Evolutionary conservation across 257 asterid genomes (phyloP).

Genomic region (Sherardia arvensis): DNA sequence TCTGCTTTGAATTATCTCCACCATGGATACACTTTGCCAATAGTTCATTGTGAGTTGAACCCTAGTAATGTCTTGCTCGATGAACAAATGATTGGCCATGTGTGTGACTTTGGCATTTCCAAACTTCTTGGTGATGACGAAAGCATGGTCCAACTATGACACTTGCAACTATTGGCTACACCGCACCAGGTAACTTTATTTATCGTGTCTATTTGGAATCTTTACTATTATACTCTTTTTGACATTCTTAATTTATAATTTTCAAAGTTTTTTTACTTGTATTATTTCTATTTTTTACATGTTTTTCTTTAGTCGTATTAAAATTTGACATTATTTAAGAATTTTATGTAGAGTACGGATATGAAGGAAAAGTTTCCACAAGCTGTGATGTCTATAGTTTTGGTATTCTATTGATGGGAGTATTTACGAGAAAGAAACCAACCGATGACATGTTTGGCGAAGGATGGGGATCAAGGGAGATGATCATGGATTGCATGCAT

Average conservation of each 20-base stretch:
- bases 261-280: too few relatives aligned
- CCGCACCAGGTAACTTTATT: conserved; percentile 2
- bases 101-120: conserved; percentile 1
- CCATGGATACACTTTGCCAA: not conserved
- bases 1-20: not conserved
- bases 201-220: too few relatives aligned
- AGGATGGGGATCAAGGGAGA: not conserved
- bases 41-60: conserved; percentile 6
- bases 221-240: too few relatives aligned
- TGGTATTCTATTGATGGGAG: conserved; percentile 9
- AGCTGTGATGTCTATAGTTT: conserved; percentile 7
- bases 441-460: conserved; percentile 1
- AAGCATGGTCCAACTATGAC: not conserved
- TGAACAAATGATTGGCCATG: not conserved
- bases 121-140: not conserved
- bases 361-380: conserved; percentile 3
- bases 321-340: too few relatives aligned
- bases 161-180: conserved; percentile 3
- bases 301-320: too few relatives aligned
- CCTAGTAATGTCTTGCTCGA: not conserved
- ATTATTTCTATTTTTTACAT: too few relatives aligned
- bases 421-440: conserved; percentile 6
- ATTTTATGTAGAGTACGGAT: conserved; percentile 5
- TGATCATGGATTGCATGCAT: not conserved
- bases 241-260: too few relatives aligned